Base-by-base conservation (phyloP, 805 yeast genomes). In the Zygotorulaspora danielsina region DNA sequence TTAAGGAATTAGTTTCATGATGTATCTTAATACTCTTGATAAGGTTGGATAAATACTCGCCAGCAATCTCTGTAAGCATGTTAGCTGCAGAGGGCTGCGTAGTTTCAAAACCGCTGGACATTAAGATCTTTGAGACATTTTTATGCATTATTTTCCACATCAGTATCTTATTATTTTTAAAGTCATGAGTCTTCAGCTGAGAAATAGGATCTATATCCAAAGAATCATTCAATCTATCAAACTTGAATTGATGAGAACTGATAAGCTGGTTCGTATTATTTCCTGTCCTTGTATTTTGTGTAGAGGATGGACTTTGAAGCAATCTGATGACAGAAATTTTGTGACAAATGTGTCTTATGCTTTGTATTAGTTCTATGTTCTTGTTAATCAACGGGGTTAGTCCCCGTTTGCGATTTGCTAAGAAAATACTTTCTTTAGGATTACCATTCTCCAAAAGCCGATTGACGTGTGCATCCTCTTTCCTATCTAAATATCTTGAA, bases 31-130 rank as follows among this genome's bases (percentile, higher is more conserved):
- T 59, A 0, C 90, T 76, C 47, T 73, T 75, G 6, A 84, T 82
- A 24, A 93, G 65, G 54, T 85, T 88, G 31, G 78, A 72, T 64
- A 93, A 58, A 55, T 84, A 89, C 44, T 74, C 81, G 34, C 85
- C 90, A 0, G 97, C 90, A 21, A 93, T 62, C 49, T 87, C 94
- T 0, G 96, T 77, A 40, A 93, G 63, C 2, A 86, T 75, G 45
- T 84, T 82, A 18, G 85, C 72, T 5, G 97, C 96, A 34, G 71
- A 67, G 9, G 82, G 77, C 49, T 85, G 86, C 0, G 94, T 75
- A 0, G 83, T 68, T 64, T 93, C 97, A 66, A 85, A 93, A 0
- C 98, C 98, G 30, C 82, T 79, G 28, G 86, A 81, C 97, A 93
- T 90, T 1, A 85, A 78, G 13, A 93, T 66, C 45, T 87, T 86